Evolutionary conservation across 352 stramenopile genomes (phyloP).

Genomic region (Phytophthora uliginosa): DNA sequence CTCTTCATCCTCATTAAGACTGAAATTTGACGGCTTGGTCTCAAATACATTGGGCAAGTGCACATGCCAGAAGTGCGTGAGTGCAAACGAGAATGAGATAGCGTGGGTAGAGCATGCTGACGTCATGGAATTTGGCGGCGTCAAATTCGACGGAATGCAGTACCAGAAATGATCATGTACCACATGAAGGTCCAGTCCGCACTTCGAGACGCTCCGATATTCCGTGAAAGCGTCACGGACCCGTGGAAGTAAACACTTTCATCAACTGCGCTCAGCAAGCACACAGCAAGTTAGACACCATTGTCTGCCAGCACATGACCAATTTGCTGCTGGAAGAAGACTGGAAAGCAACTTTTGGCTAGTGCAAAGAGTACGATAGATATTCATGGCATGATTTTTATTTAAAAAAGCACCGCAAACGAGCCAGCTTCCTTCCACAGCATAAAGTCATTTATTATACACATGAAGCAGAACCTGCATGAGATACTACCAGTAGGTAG

Average conservation of each 20-base stretch:
- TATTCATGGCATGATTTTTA: background rate
- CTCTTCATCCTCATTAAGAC: constrained; percentile 18
- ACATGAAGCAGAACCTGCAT: no score
- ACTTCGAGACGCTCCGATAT: constrained; percentile 52
- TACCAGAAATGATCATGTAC: constrained; percentile 37
- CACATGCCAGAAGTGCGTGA: constrained; percentile 44
- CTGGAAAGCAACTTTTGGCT: constrained; percentile 33
- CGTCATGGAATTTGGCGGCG: constrained; percentile 35
- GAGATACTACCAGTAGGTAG: no score
- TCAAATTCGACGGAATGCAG: constrained; percentile 41
- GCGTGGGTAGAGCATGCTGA: constrained; percentile 45
- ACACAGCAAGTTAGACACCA: constrained; percentile 25
- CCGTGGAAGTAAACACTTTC: no score
- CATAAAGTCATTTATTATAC: no score
- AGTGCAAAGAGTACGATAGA: background rate
- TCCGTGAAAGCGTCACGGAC: constrained; percentile 48
- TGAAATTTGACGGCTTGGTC: constrained; percentile 21
- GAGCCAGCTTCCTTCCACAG: no score
- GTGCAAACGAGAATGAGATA: constrained; percentile 35
- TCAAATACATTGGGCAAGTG: constrained; percentile 45
- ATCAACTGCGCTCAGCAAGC: constrained; percentile 33
- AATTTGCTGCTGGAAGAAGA: constrained; percentile 45
- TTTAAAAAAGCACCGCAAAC: no score
- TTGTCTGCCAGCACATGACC: constrained; percentile 33
- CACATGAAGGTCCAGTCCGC: constrained; percentile 19